Percentiles rank a stretch among this genome's conserved stretches.
Conservation (phyloP, 1,284 basidiomycete genomes). For the Microstroma glucosiphilum region DNA sequence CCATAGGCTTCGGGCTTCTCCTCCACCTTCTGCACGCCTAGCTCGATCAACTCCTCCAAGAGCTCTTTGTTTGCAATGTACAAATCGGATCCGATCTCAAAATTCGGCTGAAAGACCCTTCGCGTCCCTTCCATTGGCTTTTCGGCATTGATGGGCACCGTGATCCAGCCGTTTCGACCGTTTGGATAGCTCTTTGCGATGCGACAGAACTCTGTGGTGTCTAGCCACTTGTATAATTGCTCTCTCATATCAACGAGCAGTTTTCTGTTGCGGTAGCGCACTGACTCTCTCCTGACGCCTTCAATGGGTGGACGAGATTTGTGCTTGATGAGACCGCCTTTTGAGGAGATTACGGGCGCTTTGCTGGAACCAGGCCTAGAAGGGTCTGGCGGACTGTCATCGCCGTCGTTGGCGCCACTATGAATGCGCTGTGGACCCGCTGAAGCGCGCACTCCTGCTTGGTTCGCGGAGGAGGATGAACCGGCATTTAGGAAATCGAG, state of each 20-base stretch:
- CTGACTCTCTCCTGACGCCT: slow-evolving; percentile 5
- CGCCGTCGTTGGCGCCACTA: background rate
- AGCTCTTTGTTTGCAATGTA: slow-evolving; percentile 32
- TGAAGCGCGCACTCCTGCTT: too few species aligned
- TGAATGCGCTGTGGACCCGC: too few species aligned
- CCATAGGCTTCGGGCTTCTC: slow-evolving; percentile 31
- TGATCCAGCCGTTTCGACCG: background rate
- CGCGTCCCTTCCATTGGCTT: background rate
- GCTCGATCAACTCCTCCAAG: slow-evolving; percentile 28
- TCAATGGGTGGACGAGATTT: slow-evolving; percentile 4
- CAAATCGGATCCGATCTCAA: slow-evolving; percentile 16
- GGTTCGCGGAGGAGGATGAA: background rate
- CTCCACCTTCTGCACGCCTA: slow-evolving; percentile 24
- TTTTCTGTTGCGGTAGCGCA: slow-evolving; percentile 32
- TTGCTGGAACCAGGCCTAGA: too few species aligned
- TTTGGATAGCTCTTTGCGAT: background rate
- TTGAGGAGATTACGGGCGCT: background rate
- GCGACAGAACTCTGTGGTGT: slow-evolving; percentile 32
- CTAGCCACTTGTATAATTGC: slow-evolving; percentile 34
- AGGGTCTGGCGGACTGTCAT: background rate
- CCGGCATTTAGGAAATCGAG: background rate
- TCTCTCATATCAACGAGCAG: slow-evolving; percentile 30
- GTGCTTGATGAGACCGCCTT: slow-evolving; percentile 1
- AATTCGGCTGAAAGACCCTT: slow-evolving; percentile 19
- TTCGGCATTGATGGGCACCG: slow-evolving; percentile 1